Conservation (phyloP, 257 asterid genomes). For the Solanum pinnatisectum region DNA sequence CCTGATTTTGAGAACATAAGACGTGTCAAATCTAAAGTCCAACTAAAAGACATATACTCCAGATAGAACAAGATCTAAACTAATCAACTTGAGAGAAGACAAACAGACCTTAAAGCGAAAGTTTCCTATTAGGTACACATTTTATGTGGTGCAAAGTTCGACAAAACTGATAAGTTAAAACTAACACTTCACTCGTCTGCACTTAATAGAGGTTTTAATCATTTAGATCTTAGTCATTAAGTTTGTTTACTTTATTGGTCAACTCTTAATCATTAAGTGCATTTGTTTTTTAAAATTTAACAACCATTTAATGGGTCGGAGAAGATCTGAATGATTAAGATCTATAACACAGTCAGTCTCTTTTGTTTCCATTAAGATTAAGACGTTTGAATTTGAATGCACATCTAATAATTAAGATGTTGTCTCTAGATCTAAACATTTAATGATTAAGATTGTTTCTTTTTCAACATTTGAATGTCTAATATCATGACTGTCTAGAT, state of each 20-base stretch:
- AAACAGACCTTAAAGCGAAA: neutral
- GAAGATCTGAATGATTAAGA: neutral
- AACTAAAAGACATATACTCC: neutral
- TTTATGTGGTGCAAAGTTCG: neutral
- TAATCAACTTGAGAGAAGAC: neutral
- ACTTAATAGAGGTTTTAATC: neutral
- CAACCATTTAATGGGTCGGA: neutral
- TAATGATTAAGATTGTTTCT: neutral
- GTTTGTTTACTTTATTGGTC: neutral
- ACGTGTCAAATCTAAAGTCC: neutral
- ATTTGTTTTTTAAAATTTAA: neutral
- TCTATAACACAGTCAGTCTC: neutral
- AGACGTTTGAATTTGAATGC: neutral
- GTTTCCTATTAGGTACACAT: neutral
- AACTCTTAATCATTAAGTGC: neutral
- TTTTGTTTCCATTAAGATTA: neutral
- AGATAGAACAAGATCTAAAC: neutral
- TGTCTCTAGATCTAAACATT: neutral
- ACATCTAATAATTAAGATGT: neutral
- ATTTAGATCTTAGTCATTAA: neutral
- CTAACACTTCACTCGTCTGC: neutral
- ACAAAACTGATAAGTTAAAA: neutral
- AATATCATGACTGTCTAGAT: neutral
- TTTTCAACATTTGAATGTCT: neutral
- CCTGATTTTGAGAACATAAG: conserved; percentile 23